Evolutionary conservation across 2,329 filamentous ascomycete genomes (phyloP).

Genomic region (Venturia asperata): DNA sequence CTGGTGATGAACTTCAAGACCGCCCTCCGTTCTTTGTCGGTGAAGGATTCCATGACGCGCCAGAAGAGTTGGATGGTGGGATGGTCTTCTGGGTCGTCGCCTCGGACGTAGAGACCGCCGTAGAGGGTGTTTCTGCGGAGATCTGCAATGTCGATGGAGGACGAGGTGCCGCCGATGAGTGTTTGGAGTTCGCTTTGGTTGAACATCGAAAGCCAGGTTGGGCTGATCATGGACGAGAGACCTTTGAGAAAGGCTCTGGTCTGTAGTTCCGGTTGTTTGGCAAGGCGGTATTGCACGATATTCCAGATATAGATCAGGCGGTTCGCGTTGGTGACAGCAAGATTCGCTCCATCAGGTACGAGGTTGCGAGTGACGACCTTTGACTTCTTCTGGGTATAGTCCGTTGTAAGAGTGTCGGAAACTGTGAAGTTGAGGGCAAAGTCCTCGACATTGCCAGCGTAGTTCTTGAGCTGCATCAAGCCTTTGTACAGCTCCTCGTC

Average conservation of each 20-base stretch:
- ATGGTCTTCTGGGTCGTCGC: slow-evolving; percentile 83
- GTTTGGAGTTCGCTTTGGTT: slow-evolving; percentile 93
- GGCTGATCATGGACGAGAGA: slow-evolving; percentile 79
- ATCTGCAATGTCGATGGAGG: slow-evolving; percentile 80
- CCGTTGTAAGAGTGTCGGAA: slow-evolving; percentile 54
- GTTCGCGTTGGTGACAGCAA: slow-evolving; percentile 82
- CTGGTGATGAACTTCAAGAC: slow-evolving; percentile 95
- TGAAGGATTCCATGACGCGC: slow-evolving; percentile 72
- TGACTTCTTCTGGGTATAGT: slow-evolving; percentile 32
- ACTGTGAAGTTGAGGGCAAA: slow-evolving; percentile 86
- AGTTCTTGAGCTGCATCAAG: slow-evolving; percentile 74
- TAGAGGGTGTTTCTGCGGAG: slow-evolving; percentile 78
- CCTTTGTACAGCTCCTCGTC: slow-evolving; percentile 89
- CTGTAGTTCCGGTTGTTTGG: slow-evolving; percentile 70
- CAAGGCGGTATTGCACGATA: slow-evolving; percentile 78
- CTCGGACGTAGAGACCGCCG: slow-evolving; percentile 78
- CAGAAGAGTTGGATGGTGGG: slow-evolving; percentile 82
- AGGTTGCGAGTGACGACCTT: slow-evolving; percentile 67
- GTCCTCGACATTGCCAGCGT: slow-evolving; percentile 66
- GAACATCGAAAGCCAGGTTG: slow-evolving; percentile 95
- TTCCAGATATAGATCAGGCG: slow-evolving; percentile 90
- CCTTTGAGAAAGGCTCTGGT: slow-evolving; percentile 83
- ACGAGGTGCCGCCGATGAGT: slow-evolving; percentile 79
- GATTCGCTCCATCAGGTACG: slow-evolving; percentile 67
- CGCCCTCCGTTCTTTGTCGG: slow-evolving; percentile 69